A percentile compares a stretch with the other conserved stretches of the same genome.
Conservation (phyloP, 2,329 filamentous ascomycete species). For the Thielaviopsis musarum region DNA sequence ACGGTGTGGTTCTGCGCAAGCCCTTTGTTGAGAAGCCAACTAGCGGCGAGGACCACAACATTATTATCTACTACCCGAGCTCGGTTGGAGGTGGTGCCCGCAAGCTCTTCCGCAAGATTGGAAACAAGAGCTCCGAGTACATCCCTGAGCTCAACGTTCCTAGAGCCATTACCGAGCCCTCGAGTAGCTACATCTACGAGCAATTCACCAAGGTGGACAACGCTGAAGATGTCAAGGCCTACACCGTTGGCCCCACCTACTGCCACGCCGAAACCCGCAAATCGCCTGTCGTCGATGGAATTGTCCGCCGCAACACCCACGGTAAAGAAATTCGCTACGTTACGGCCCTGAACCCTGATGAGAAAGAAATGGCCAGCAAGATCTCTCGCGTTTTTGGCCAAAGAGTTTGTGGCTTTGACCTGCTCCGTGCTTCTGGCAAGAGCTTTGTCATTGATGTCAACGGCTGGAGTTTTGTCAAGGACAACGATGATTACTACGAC, state of each 20-base stretch:
- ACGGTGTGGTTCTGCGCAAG: slow-evolving; percentile 67
- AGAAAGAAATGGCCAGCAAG: slow-evolving; percentile 71
- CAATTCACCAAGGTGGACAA: slow-evolving; percentile 95
- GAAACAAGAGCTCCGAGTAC: slow-evolving; percentile 97
- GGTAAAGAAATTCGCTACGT: slow-evolving; percentile 96
- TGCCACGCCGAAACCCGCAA: slow-evolving; percentile 96
- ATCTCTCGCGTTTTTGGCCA: slow-evolving; percentile 90
- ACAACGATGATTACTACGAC: slow-evolving; percentile 97
- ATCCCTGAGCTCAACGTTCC: slow-evolving; percentile 62
- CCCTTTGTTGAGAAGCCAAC: slow-evolving; percentile 97
- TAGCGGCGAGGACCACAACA: slow-evolving; percentile 97
- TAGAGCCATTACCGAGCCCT: slow-evolving; percentile 62
- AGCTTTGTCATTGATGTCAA: slow-evolving; percentile 99
- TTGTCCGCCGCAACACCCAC: slow-evolving; percentile 90
- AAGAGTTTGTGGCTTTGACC: slow-evolving; percentile 86
- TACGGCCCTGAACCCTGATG: slow-evolving; percentile 63
- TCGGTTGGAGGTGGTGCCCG: slow-evolving; percentile 76
- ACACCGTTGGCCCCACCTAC: slow-evolving; percentile 83
- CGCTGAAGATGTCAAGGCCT: slow-evolving; percentile 94
- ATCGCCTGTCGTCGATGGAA: slow-evolving; percentile 88
- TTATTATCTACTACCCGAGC: slow-evolving; percentile 90
- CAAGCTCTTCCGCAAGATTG: slow-evolving; percentile 88
- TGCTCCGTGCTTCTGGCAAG: slow-evolving; percentile 71
- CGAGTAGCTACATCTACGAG: slow-evolving; percentile 86
- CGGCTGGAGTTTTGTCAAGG: slow-evolving; percentile 98